Percentiles rank a stretch among this genome's conserved stretches.
These are phyloP conservation scores for Trifolium dubium DNA, from an alignment of 306 rosid species.

Conservation along the genomic window DNA sequence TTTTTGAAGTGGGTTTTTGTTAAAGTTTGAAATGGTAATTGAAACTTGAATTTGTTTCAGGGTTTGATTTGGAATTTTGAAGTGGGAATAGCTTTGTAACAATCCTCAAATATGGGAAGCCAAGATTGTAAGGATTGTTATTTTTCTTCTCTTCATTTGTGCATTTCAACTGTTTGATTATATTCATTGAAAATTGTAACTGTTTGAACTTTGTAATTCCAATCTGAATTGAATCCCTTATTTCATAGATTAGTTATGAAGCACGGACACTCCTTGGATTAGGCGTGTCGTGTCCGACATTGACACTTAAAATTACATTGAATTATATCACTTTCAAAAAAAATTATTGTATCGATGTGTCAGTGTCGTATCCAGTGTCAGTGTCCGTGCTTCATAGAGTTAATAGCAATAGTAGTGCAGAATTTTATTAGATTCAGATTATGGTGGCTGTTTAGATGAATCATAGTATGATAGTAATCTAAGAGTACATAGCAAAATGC, in stretches of 20 bases:
- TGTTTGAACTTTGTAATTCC: conserved; percentile 11
- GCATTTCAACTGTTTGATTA: conserved; percentile 30
- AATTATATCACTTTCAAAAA: no score
- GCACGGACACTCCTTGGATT: no score
- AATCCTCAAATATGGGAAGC: conserved; percentile 62
- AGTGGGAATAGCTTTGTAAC: background rate
- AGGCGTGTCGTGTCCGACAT: no score
- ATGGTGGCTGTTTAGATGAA: conserved; percentile 7
- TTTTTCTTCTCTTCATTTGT: conserved; percentile 31
- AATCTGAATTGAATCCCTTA: conserved; percentile 7
- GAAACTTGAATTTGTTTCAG: conserved; percentile 18
- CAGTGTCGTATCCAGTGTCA: no score
- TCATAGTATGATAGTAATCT: conserved; percentile 21
- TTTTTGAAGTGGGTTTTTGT: conserved; percentile 35
- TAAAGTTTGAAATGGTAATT: background rate
- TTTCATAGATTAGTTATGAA: no score
- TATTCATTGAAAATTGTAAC: conserved; percentile 3
- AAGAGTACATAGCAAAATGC: conserved; percentile 7
- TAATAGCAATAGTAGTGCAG: background rate
- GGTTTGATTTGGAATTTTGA: conserved; percentile 35
- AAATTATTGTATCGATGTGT: no score
- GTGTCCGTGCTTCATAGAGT: no score
- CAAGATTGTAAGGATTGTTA: conserved; percentile 54
- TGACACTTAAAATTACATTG: no score
- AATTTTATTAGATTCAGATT: conserved; percentile 5